Conservation (phyloP, 2,329 filamentous ascomycete species). For the Aureobasidium melanogenum region DNA sequence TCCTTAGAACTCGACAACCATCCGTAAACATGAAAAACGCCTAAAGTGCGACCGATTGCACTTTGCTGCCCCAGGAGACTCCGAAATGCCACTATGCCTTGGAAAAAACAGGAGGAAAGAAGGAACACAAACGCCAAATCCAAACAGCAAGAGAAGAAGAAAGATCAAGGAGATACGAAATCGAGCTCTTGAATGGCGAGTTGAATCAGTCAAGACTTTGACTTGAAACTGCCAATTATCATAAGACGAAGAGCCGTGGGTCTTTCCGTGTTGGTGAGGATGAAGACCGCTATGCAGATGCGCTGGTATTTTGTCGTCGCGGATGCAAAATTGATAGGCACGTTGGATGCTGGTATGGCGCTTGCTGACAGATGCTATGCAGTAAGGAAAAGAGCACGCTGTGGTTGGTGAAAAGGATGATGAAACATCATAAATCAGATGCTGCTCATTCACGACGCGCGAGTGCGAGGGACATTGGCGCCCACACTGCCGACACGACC, state of each 20-base stretch:
- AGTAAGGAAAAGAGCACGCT: conserved; percentile 5
- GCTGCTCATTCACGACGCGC: conserved; percentile 6
- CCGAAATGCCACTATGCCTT: neutral
- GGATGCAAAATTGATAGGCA: neutral
- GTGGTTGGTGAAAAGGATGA: neutral
- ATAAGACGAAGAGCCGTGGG: neutral
- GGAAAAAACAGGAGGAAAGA: neutral
- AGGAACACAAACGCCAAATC: neutral
- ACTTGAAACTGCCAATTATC: neutral
- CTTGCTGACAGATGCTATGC: neutral
- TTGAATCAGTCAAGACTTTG: neutral
- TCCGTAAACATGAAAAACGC: neutral
- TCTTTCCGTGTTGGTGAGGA: neutral
- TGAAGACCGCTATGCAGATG: neutral
- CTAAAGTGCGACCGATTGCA: neutral
- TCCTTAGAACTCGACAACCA: neutral
- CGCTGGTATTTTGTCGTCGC: neutral
- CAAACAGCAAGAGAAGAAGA: neutral
- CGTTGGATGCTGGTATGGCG: neutral
- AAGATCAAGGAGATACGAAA: conserved; percentile 4
- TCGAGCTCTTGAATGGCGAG: neutral
- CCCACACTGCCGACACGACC: conserved; percentile 33
- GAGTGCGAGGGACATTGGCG: conserved; percentile 6
- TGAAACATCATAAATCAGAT: neutral
- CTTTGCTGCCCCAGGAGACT: neutral